These are phyloP conservation scores for Magnaporthales sp. DNA, from an alignment of 2,329 filamentous ascomycete genomes.

Conservation along the genomic window DNA sequence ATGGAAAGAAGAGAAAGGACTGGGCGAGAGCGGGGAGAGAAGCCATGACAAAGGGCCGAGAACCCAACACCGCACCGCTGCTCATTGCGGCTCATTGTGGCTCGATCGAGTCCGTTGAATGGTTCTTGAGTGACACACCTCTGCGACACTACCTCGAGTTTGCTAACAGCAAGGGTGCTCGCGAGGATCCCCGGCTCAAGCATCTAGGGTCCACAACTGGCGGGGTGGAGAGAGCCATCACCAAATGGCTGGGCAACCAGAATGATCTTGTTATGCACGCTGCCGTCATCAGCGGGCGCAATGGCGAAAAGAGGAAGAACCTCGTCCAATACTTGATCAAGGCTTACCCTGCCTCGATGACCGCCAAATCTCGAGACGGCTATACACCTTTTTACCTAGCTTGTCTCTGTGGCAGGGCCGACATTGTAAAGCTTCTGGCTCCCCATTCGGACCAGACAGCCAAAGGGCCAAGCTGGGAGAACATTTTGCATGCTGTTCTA, in stretches of 20 bases:
- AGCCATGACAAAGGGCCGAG: constrained; percentile 27
- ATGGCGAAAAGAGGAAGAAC: constrained; percentile 29
- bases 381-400: constrained; percentile 64
- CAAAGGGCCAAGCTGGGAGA: constrained; percentile 51
- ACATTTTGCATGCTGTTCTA: constrained; percentile 57
- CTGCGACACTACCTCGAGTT: constrained; percentile 62
- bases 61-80: constrained; percentile 43
- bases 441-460: constrained; percentile 58
- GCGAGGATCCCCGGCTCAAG: constrained; percentile 52
- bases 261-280: constrained; percentile 57
- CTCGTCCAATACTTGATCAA: constrained; percentile 60
- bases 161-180: constrained; percentile 45
- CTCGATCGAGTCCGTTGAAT: constrained; percentile 62
- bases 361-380: constrained; percentile 48
- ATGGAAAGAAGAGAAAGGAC: constrained; percentile 63
- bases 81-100: constrained; percentile 47
- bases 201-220: constrained; percentile 47
- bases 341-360: constrained; percentile 50
- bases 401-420: constrained; percentile 43
- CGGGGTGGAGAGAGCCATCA: constrained; percentile 55
- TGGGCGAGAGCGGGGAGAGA: constrained; percentile 61
- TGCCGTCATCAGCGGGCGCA: constrained; percentile 39
- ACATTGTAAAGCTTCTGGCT: constrained; percentile 54
- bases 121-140: constrained; percentile 67
- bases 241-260: constrained; percentile 51